Conservation (phyloP, 495 filamentous ascomycete species). For the Pyrenula massariospora region DNA sequence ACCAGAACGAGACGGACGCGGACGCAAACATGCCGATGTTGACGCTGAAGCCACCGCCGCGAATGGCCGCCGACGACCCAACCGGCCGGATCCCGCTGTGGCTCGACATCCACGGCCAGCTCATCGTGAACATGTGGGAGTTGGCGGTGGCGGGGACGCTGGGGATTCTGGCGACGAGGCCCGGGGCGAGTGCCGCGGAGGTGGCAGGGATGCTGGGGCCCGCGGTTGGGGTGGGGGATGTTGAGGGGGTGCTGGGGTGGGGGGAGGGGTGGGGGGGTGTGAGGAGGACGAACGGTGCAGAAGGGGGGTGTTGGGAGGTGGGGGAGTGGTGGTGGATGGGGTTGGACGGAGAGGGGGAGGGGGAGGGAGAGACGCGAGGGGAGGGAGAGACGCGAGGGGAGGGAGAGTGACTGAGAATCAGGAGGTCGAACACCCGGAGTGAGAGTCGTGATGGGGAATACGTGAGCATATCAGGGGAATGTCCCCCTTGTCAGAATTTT, state of each 20-base stretch:
- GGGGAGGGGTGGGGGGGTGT: slow-evolving; percentile 34
- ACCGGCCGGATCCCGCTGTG: slow-evolving; percentile 55
- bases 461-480: too few relatives aligned
- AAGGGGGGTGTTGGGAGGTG: slow-evolving; percentile 26
- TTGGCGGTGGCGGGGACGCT: slow-evolving; percentile 46
- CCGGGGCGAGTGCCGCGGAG: slow-evolving; percentile 39
- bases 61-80: slow-evolving; percentile 6
- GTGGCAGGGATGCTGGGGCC: slow-evolving; percentile 46
- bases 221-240: slow-evolving; percentile 56
- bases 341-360: slow-evolving; percentile 1
- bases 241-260: slow-evolving; percentile 56
- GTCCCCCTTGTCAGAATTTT: too few relatives aligned
- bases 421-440: too few relatives aligned
- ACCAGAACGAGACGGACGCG: background rate
- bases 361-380: background rate
- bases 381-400: background rate
- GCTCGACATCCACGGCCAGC: slow-evolving; percentile 60
- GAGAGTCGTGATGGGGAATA: too few relatives aligned
- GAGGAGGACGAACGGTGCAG: slow-evolving; percentile 12
- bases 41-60: background rate
- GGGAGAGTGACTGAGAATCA: background rate
- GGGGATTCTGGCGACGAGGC: slow-evolving; percentile 45
- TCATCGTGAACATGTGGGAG: slow-evolving; percentile 54
- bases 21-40: background rate
- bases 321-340: slow-evolving; percentile 65